A percentile compares a stretch with the other conserved stretches of the same genome.
These are phyloP conservation scores for Chaetomium tenue DNA, from an alignment of 495 filamentous ascomycete species.

Conservation along the genomic window DNA sequence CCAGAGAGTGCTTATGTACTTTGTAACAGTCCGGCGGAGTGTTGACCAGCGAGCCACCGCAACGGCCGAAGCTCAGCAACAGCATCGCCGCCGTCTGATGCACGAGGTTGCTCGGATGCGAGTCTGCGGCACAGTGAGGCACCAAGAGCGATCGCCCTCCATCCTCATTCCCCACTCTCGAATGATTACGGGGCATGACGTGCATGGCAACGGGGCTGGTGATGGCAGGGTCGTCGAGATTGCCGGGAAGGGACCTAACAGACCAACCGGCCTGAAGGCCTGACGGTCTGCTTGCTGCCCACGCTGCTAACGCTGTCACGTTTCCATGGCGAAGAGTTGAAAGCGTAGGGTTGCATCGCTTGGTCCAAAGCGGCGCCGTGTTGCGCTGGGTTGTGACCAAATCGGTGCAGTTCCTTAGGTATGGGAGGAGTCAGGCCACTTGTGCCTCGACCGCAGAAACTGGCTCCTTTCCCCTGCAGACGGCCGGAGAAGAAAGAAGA, in stretches of 20 bases:
- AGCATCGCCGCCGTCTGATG: constrained; percentile 5
- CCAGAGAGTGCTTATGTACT: constrained; percentile 7
- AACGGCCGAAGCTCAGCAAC: not conserved
- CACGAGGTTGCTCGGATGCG: constrained; percentile 18
- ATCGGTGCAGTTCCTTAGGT: constrained; percentile 22
- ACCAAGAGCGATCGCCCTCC: not conserved
- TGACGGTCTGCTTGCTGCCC: too few species aligned
- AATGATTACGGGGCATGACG: not conserved
- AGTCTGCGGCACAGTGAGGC: constrained; percentile 11
- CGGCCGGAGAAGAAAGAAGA: not conserved
- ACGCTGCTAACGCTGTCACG: not conserved
- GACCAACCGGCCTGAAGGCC: constrained; percentile 4
- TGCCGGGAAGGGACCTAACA: constrained; percentile 2
- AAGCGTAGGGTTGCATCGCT: constrained; percentile 13
- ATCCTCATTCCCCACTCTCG: not conserved
- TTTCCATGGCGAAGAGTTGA: not conserved
- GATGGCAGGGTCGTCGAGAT: not conserved
- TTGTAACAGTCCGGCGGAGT: not conserved
- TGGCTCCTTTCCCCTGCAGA: not conserved
- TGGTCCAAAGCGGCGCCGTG: constrained; percentile 1
- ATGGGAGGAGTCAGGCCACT: constrained; percentile 6
- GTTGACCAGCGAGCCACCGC: not conserved
- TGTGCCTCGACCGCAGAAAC: not conserved
- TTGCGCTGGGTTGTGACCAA: constrained; percentile 8
- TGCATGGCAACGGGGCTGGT: not conserved